phyloP scores from a whole-genome alignment of 768 basidiomycete species.

The Boletus tomentosulus region DNA sequence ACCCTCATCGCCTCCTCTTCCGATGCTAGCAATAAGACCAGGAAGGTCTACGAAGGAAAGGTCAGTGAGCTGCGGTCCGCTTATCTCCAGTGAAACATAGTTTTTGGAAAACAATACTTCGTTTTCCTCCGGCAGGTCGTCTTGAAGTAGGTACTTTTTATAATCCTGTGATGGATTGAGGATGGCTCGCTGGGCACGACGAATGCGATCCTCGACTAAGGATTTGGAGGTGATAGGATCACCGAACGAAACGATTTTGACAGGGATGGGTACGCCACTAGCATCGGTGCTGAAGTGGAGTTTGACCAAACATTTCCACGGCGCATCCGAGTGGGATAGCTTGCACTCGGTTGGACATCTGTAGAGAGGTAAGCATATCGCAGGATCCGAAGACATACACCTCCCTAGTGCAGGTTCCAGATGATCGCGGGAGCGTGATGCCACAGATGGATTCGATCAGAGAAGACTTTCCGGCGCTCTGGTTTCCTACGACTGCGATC shows the following conservation, averaged over 20 bases:
- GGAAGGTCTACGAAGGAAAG: constrained; percentile 65
- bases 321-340: constrained; percentile 35
- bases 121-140: constrained; percentile 8
- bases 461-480: constrained; percentile 72
- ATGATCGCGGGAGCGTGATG: constrained; percentile 60
- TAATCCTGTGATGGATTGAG: constrained; percentile 46
- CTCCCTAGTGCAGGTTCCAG: constrained; percentile 71
- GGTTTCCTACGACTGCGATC: constrained; percentile 66
- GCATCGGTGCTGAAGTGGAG: constrained; percentile 42
- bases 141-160: constrained; percentile 12
- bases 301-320: constrained; percentile 51
- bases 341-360: constrained; percentile 60
- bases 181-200: constrained; percentile 62
- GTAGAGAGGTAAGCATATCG: background rate
- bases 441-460: constrained; percentile 74
- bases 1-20: constrained; percentile 41
- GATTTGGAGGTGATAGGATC: constrained; percentile 44
- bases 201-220: constrained; percentile 61
- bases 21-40: constrained; percentile 57
- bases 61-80: constrained; percentile 56
- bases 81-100: constrained; percentile 55
- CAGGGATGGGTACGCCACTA: constrained; percentile 35
- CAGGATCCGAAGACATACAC: background rate
- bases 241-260: constrained; percentile 43
- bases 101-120: constrained; percentile 48